phyloP scores from a whole-genome alignment of 2,329 filamentous ascomycete species.

The Arthrinium phaeospermum region DNA sequence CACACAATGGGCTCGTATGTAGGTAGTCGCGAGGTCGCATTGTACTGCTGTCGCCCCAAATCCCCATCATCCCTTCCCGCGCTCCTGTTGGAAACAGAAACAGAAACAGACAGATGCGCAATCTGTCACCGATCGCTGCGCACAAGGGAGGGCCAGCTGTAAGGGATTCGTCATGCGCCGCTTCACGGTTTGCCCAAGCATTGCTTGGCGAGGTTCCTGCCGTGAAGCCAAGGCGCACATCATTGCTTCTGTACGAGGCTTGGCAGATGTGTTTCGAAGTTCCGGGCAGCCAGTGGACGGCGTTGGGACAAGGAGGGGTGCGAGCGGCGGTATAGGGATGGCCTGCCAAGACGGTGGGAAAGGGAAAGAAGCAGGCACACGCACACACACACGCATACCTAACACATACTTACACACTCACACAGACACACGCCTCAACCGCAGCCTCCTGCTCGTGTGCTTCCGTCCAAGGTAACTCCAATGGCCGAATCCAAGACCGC shows the following conservation, averaged over 20 bases:
- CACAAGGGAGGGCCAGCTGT: neutral
- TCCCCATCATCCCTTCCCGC: neutral
- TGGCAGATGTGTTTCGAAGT: conserved; percentile 13
- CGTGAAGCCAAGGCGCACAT: conserved; percentile 12
- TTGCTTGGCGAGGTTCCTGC: conserved; percentile 7
- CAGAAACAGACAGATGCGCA: neutral
- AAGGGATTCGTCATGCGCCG: conserved; percentile 9
- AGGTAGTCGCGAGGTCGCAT: neutral
- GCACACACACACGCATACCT: neutral
- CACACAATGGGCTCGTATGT: neutral
- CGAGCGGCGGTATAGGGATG: conserved; percentile 4
- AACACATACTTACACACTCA: neutral
- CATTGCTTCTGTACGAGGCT: conserved; percentile 15
- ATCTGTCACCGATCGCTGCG: conserved; percentile 1
- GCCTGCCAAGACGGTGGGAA: conserved; percentile 3
- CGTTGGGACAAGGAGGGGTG: neutral
- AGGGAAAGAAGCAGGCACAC: neutral
- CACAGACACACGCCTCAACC: neutral
- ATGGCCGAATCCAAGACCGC: conserved; percentile 3
- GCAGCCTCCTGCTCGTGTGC: neutral
- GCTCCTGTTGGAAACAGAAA: neutral
- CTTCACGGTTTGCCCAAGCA: conserved; percentile 2
- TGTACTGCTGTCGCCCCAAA: neutral
- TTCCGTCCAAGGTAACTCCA: conserved; percentile 7
- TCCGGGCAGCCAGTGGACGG: neutral